These are phyloP conservation scores for Cylindrotheca fusiformis DNA, from an alignment of 108 stramenopile species.

Conservation along the genomic window DNA sequence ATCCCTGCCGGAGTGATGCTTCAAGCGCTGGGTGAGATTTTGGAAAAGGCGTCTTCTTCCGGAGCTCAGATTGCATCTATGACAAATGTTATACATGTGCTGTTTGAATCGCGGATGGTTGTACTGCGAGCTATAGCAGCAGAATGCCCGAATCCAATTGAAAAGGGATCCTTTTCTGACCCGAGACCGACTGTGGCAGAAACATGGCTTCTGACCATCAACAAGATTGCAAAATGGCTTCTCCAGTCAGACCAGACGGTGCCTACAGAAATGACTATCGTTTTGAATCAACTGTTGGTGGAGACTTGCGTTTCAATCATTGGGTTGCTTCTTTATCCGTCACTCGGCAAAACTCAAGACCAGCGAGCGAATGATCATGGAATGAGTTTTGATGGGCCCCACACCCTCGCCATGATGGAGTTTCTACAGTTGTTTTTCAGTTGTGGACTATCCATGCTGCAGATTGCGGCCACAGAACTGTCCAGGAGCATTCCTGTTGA, in stretches of 20 bases:
- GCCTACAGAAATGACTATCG: slow-evolving; percentile 10
- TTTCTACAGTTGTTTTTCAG: slow-evolving; percentile 46
- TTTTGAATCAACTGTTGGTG: slow-evolving; percentile 33
- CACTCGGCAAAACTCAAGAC: slow-evolving; percentile 36
- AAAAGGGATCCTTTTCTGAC: slow-evolving; percentile 42
- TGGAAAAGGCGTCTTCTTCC: slow-evolving; percentile 8
- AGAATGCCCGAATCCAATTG: slow-evolving; percentile 22
- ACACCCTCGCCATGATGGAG: slow-evolving; percentile 68
- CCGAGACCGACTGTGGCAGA: slow-evolving; percentile 72
- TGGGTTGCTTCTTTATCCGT: slow-evolving; percentile 46
- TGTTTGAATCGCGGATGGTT: slow-evolving; percentile 35
- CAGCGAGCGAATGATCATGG: slow-evolving; percentile 40
- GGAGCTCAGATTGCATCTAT: slow-evolving; percentile 27
- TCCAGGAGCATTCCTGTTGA: slow-evolving; percentile 19
- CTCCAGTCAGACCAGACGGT: neutral
- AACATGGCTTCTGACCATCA: slow-evolving; percentile 57
- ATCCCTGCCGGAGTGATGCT: slow-evolving; percentile 65
- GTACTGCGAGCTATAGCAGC: slow-evolving; percentile 13
- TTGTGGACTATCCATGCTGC: slow-evolving; percentile 47
- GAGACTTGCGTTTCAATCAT: slow-evolving; percentile 49
- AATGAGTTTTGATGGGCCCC: slow-evolving; percentile 76
- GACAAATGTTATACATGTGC: slow-evolving; percentile 30
- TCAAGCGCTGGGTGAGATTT: slow-evolving; percentile 27
- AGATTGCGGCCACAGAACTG: slow-evolving; percentile 21
- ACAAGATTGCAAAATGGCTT: neutral